Conservation (phyloP, 2,329 filamentous ascomycete genomes). For the Colletotrichum destructivum region DNA sequence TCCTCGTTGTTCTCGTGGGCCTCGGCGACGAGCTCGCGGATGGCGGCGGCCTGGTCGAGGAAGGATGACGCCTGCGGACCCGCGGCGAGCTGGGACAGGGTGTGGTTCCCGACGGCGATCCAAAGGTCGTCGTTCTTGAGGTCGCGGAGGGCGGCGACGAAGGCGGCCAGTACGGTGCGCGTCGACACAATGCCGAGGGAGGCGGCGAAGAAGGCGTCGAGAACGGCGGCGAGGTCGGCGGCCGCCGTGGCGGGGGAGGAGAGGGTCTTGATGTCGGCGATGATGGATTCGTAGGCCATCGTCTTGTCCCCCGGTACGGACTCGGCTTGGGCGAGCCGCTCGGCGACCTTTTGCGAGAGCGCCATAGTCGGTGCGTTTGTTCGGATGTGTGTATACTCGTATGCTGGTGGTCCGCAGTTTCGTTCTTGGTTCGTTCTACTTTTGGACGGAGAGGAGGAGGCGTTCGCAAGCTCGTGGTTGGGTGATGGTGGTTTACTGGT, state of each 20-base stretch:
- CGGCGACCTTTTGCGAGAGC: slow-evolving; percentile 57
- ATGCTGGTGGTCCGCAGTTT: background rate
- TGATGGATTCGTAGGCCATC: slow-evolving; percentile 63
- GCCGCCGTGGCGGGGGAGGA: slow-evolving; percentile 57
- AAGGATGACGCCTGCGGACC: slow-evolving; percentile 72
- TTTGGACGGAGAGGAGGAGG: background rate
- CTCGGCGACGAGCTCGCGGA: slow-evolving; percentile 86
- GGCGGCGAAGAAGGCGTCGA: slow-evolving; percentile 77
- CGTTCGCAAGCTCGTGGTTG: background rate
- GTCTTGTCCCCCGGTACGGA: slow-evolving; percentile 57
- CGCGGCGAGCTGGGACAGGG: slow-evolving; percentile 75
- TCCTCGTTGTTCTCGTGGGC: slow-evolving; percentile 89
- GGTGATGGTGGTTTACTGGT: slow-evolving; percentile 3
- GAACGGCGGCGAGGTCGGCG: slow-evolving; percentile 77
- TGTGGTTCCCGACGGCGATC: slow-evolving; percentile 82
- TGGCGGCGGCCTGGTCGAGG: slow-evolving; percentile 85
- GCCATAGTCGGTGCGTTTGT: slow-evolving; percentile 50
- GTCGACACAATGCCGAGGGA: slow-evolving; percentile 83
- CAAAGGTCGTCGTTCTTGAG: slow-evolving; percentile 76
- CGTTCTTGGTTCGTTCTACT: background rate
- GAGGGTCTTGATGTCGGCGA: slow-evolving; percentile 59
- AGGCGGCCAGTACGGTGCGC: slow-evolving; percentile 77
- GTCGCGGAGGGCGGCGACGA: slow-evolving; percentile 74
- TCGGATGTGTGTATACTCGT: background rate
- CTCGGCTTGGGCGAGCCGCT: slow-evolving; percentile 60